Base-by-base conservation (phyloP, 345 rosid species). In the Kandelia obovata region DNA sequence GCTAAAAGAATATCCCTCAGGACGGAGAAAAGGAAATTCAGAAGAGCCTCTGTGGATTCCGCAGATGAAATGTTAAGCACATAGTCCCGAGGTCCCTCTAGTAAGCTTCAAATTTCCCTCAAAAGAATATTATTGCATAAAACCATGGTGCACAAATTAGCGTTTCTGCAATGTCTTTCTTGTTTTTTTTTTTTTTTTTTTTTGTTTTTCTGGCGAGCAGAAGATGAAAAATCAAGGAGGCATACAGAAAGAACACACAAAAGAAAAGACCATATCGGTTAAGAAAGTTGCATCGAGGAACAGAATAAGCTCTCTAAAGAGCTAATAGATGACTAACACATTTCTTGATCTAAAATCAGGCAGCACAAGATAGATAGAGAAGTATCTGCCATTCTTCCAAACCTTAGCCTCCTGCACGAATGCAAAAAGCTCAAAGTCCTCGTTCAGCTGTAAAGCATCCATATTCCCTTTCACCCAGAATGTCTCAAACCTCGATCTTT, bases 281-380 rank as follows among this genome's bases (percentile, higher is more conserved):
- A 65, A 65, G 91, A 70, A 26, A 68, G 71, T 15, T 60, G 70
- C 60, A 63, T 53, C 62, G 88, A 85, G 51, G 82, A 83, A 49
- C 96, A 94, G 16, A 93, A 93, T 52, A 77, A 76, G 65, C 80
- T 93, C 61, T 86, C 97, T 6, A 92, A 91, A 80, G 87, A 93
- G 58, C 83, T 89, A 58, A 75, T 59, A 86, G 73, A 77, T 86
- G 92, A 78, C 80, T 89, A 31, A 84, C 87, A 84, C 85, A 64
- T 90, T 82, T 78, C 86, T 90, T 27, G 86, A 85, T 75, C 82
- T 87, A 15, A 39, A 89, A 89, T 72, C 80, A 78, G 9, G 75
- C 68, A 65, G 59, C 75, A 51, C 82, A 78, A 2, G 73, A 74
- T 25, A 77, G 68, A 75, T 25, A 77, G 68, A 75, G 88, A 73